Conservation (phyloP, 371 early-diverging fungal genomes). For the Basidiobolus meristosporus region DNA sequence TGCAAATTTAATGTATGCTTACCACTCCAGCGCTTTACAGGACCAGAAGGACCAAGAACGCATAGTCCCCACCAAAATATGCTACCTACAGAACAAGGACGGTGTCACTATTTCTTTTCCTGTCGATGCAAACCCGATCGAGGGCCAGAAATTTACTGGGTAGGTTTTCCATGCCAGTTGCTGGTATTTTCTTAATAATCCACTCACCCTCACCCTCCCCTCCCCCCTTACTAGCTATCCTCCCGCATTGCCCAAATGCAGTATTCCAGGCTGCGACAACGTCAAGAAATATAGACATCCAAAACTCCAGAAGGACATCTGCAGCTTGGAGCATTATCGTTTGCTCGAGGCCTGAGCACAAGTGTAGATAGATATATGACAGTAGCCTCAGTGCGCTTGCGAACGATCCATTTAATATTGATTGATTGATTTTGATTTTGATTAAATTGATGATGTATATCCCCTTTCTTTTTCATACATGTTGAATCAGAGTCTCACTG, state of each 20-base stretch:
- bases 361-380: no score
- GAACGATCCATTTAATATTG: no score
- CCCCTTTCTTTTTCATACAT: no score
- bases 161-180: no score
- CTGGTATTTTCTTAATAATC: no score
- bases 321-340: constrained; percentile 2
- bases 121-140: background rate
- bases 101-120: constrained; percentile 5
- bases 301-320: background rate
- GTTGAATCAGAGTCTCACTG: no score
- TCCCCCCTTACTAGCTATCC: no score
- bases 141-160: constrained; percentile 2
- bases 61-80: background rate
- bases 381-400: no score
- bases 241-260: constrained; percentile 1
- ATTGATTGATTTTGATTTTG: no score
- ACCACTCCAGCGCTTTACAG: background rate
- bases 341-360: background rate
- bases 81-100: constrained; percentile 2
- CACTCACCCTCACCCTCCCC: no score
- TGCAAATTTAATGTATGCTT: constrained; percentile 4
- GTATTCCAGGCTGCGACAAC: constrained; percentile 3
- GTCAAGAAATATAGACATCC: constrained; percentile 7
- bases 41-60: background rate
- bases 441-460: no score